Evolutionary conservation across 2,329 filamentous ascomycete genomes (phyloP), one percentile per base, ranked within the genome.

Genomic region (Graphilbum fragrans): DNA sequence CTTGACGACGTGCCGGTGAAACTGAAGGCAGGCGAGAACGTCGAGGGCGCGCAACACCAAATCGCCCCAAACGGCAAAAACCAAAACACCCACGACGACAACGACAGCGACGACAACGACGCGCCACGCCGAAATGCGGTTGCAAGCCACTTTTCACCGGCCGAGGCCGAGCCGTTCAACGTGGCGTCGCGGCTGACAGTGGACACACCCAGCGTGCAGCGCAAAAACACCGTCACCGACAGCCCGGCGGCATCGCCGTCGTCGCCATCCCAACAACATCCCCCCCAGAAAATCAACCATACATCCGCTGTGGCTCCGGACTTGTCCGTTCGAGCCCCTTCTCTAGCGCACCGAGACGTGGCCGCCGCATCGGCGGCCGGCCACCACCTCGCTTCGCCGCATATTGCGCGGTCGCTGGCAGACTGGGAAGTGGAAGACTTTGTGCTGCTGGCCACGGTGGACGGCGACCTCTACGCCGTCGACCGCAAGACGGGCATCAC

Each of bases 351-450:
- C 59, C 68, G 58, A 67, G 70, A 60, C 75, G 73, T 65, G 73
- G 71, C 58, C 64, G n/a, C n/a, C n/a, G n/a, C n/a, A n/a, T 62
- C 50, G 63, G 62, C 50, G 60, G 56, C 44, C 43, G 68, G 72
- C 61, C 70, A 72, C 61, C 79, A 78, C 55, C 70, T 83, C 63
- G 75, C 82, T 69, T 80, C 84, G 83, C 83, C 81, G 81, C 82
- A 85, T 61, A 72, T 74, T 82, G 90, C 87, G 88, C 88, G 90
- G 79, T 93, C 82, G 73, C 73, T 96, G 76, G 82, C 88, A 77
- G 90, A 95, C 69, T 96, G 90, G 90, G 86, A 95, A 83, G 88
- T 95, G 68, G 90, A 96, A 85, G 88, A 96, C 72, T 94, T 95
- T 77, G 85, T 96, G 69, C 86, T 98, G 72, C 73, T 98, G 83